Base-by-base conservation (phyloP, 768 basidiomycete genomes). In the Pleurotus citrinopileatus region DNA sequence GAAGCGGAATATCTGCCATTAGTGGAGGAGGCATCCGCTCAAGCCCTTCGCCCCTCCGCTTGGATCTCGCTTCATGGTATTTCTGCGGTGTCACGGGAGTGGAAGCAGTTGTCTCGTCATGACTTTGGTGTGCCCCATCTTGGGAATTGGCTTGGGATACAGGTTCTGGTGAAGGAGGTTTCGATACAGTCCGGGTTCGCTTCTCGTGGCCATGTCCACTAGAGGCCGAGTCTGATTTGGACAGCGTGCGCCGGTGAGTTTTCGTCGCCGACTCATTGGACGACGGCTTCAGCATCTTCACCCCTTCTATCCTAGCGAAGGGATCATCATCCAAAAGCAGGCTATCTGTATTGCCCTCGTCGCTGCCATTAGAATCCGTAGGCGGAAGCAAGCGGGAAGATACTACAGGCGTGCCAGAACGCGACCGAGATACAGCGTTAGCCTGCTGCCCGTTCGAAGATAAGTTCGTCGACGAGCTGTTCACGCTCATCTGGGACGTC, bases 251-350 rank as follows among this genome's bases (percentile, higher is more conserved):
- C 40, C 34, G 38, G 17, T 32, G 47, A 12, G 15, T 17, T 26
- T 27, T 40, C 26, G 27, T 12, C 9, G 38, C 40, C 17, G 47
- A 48, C 37, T 59, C 58, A 32, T 50, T 46, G 26, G 57, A 58
- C 4, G 34, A 20, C 12, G 63, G 63, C 47, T 63, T 61, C 20
- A 64, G 43, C 70, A 86, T 63, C 60, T 63, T 77, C 6, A 85
- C 82, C 15, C 80, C 82, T 36, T 78, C 76, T 0, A 64, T 67
- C 60, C 76, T 78, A 8, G 83, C 83, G 65, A 86, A 85, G 3
- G 84, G 78, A 62, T 81, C 80, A 8, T 47, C 56, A 40, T 54
- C 56, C 17, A 54, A 19, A 37, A 54, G 28, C 32, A 23, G 15
- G 29, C 27, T 44, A 23, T 28, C 55, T n/a, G 23, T 22, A 8